phyloP scores from a whole-genome alignment of 441 rosid species.

The Eugenia klotzschiana region DNA sequence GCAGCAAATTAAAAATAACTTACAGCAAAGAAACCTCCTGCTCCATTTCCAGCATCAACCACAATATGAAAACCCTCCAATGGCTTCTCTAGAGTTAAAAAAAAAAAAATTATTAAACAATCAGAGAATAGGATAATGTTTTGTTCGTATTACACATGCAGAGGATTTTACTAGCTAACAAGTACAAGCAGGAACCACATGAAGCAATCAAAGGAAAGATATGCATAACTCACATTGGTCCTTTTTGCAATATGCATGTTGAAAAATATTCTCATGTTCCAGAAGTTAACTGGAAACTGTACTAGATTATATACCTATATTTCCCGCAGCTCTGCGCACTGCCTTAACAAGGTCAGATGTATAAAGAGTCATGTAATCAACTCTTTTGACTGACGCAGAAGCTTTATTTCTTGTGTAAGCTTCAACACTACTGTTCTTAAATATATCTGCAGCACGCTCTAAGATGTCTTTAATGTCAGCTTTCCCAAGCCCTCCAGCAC shows the following conservation, averaged over 20 bases:
- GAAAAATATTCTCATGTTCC: not conserved
- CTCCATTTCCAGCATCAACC: conserved; percentile 99
- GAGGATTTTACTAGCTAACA: not conserved
- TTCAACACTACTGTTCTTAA: conserved; percentile 38
- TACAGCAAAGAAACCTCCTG: conserved; percentile 96
- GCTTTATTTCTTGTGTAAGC: conserved; percentile 20
- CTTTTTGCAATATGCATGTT: not conserved
- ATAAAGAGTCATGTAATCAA: conserved; percentile 79
- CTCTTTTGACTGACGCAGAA: conserved; percentile 35
- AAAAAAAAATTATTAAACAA: conserved; percentile 12
- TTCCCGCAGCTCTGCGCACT: conserved; percentile 77
- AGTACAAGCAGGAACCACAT: not conserved
- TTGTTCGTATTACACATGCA: not conserved
- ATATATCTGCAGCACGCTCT: conserved; percentile 71
- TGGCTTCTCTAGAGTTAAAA: conserved; percentile 61
- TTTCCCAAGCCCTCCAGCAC: conserved; percentile 89
- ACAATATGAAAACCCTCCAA: conserved; percentile 90
- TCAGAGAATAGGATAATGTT: not conserved
- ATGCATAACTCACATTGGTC: not conserved
- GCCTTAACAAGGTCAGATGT: conserved; percentile 77
- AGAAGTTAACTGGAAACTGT: not conserved
- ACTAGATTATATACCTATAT: conserved; percentile 39
- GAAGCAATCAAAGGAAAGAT: not conserved
- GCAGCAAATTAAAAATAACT: conserved; percentile 17
- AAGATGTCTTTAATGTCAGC: conserved; percentile 74